Evolutionary conservation across 768 basidiomycete genomes (phyloP).

Genomic region (Suillus clintonianus): DNA sequence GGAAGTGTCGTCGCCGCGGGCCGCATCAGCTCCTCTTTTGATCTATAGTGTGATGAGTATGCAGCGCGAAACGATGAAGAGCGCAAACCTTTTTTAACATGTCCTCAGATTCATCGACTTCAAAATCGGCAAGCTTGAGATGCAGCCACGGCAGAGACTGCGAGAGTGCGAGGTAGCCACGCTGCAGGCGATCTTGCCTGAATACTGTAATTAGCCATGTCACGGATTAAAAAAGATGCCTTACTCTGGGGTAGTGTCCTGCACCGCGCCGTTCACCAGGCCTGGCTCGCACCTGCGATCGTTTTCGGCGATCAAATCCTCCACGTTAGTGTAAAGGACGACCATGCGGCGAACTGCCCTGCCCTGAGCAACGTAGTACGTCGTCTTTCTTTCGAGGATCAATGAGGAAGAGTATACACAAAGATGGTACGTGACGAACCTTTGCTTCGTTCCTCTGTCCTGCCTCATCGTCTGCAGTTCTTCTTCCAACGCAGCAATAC

Average conservation of each 20-base stretch:
- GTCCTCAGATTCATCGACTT: neutral
- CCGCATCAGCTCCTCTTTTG: neutral
- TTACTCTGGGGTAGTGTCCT: neutral
- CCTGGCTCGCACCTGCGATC: neutral
- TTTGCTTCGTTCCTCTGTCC: neutral
- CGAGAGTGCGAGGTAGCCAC: neutral
- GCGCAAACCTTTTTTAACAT: neutral
- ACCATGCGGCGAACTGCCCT: neutral
- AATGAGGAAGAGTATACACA: neutral
- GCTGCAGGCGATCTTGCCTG: neutral
- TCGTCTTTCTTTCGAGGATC: neutral
- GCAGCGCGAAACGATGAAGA: neutral
- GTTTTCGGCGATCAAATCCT: neutral
- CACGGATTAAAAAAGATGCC: neutral
- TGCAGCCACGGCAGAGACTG: neutral
- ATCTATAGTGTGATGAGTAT: neutral
- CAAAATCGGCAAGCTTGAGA: neutral
- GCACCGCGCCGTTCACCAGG: too few species aligned
- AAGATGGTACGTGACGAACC: neutral
- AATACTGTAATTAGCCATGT: neutral
- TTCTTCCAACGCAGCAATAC: neutral
- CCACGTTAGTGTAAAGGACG: neutral
- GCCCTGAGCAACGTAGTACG: neutral
- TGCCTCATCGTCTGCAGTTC: neutral
- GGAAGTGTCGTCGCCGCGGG: neutral